Base-by-base conservation (phyloP, 1,284 basidiomycete genomes). In the Mycena sp. region DNA sequence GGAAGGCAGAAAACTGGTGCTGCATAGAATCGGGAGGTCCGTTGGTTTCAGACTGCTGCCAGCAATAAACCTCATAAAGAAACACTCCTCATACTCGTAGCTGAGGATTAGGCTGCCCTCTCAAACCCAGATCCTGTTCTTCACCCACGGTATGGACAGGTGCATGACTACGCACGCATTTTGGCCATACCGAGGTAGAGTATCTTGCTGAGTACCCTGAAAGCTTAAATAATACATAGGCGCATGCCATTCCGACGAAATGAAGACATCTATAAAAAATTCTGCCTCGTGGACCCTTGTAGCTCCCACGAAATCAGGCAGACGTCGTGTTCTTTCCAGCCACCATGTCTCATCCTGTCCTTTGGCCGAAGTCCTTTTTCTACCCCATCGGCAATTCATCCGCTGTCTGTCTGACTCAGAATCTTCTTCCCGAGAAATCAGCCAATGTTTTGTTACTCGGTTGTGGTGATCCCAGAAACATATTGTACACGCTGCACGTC, bases 351-450 rank as follows among this genome's bases (percentile, higher is more conserved):
- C 61, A 63, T 43, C 54, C 61, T 40, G 25, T 30, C 7, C 54
- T 63, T 23, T 57, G 61, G 61, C 61, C 61, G 11, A 38, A 10
- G n/a, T 14, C 70, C 2, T 85, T 79, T 56, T 87, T 86, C 74
- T 87, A 86, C 72, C 81, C 86, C 0, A 75, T 87, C 41, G 86
- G 87, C 25, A 88, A 87, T 65, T 86, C 85, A 0, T 74, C 85
- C 10, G 80, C 87, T 6, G 71, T 82, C 4, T 83, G 74, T 57
- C 73, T 89, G 2, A 84, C 83, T 1, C 76, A 82, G 38, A 76
- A 82, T 49, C 67, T 88, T 2, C 74, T 83, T 45, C 80, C 80
- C 3, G 85, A 85, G 58, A 71, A 79, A 57, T 58, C 73, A 25
- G 84, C 83, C 5, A 70, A 80, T 29, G 71, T 87, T 21, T 75